Evolutionary conservation across 1,284 basidiomycete genomes (phyloP).

Genomic region (Cerioporus squamosus): DNA sequence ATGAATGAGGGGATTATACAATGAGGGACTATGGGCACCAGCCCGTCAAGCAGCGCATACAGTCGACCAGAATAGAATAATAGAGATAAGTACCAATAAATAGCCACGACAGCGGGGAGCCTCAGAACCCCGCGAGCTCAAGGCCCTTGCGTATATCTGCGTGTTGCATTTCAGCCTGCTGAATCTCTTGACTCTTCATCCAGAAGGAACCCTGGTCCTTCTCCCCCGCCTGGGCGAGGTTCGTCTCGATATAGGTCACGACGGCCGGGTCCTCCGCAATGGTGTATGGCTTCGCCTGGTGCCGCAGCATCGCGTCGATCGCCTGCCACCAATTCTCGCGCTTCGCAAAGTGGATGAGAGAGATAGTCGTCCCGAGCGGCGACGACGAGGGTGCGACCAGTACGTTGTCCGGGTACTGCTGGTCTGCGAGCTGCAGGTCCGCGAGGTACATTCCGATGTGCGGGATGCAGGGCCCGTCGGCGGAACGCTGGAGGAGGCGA

Average conservation of each 20-base stretch:
- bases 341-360: conserved; percentile 56
- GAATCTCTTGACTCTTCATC: conserved; percentile 61
- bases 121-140: conserved; percentile 62
- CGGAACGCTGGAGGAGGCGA: conserved; percentile 50
- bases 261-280: conserved; percentile 52
- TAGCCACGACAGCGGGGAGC: conserved; percentile 2
- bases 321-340: conserved; percentile 61
- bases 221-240: conserved; percentile 44
- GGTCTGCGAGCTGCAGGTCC: conserved; percentile 50
- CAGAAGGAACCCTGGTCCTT: conserved; percentile 57
- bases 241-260: conserved; percentile 50
- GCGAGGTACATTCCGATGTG: conserved; percentile 67
- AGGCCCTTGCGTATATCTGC: conserved; percentile 65
- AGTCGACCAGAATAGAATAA: conserved; percentile 5
- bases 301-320: conserved; percentile 57
- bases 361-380: conserved; percentile 26
- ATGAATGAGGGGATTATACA: conserved; percentile 8
- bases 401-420: conserved; percentile 50
- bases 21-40: conserved; percentile 13
- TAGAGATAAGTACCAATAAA: conserved; percentile 22
- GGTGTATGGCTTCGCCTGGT: conserved; percentile 58
- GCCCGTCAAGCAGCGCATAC: conserved; percentile 1
- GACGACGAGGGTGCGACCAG: conserved; percentile 22
- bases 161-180: conserved; percentile 58
- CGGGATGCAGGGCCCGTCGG: conserved; percentile 68